Conservation (phyloP, 176 grass and related monocot genomes). For the Zea luxurians region DNA sequence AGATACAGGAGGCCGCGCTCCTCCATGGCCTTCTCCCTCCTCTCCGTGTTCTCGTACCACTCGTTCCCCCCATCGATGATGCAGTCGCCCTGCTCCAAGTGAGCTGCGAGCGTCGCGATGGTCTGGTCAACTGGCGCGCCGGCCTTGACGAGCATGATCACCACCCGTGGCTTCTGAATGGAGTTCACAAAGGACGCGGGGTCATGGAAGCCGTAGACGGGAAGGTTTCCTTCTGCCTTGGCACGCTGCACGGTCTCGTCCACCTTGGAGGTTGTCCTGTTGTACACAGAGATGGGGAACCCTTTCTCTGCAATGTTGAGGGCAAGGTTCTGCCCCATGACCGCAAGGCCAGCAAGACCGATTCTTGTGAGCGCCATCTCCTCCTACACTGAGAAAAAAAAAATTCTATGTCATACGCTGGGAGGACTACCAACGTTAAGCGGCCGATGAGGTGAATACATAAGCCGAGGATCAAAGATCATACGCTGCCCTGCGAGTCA, state of each 20-base stretch:
- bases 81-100: constrained; percentile 78
- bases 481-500: too few relatives aligned
- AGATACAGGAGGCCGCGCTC: constrained; percentile 76
- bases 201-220: constrained; percentile 67
- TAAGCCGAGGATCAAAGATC: not conserved
- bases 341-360: constrained; percentile 67
- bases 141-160: constrained; percentile 84
- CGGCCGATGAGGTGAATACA: not conserved
- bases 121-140: constrained; percentile 85
- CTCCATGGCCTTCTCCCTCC: constrained; percentile 78
- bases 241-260: constrained; percentile 71
- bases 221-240: constrained; percentile 66
- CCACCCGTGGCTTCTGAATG: constrained; percentile 78
- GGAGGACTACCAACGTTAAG: not conserved
- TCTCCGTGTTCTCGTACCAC: constrained; percentile 90
- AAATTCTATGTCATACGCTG: too few relatives aligned
- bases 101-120: constrained; percentile 63
- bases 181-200: constrained; percentile 71
- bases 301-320: constrained; percentile 85
- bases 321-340: constrained; percentile 90
- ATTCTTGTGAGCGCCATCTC: constrained; percentile 63
- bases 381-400: constrained; percentile 29
- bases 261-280: constrained; percentile 80
- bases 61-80: constrained; percentile 85
- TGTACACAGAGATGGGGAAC: constrained; percentile 85